Conservation (phyloP, 2,329 filamentous ascomycete genomes). For the Alternaria gansuensis region DNA sequence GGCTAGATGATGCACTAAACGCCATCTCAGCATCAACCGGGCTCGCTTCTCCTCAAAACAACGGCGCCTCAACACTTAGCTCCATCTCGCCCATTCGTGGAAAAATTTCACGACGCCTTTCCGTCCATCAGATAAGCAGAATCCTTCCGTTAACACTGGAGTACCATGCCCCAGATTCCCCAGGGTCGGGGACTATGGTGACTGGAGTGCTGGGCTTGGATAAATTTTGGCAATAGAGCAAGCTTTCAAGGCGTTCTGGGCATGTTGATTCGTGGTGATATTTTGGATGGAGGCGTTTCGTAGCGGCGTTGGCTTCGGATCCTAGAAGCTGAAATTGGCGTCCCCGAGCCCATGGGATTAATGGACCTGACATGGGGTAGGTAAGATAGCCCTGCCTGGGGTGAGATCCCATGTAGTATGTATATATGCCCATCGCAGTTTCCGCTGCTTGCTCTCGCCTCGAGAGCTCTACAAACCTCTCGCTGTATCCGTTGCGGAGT, state of each 20-base stretch:
- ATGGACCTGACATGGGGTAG: slow-evolving; percentile 22
- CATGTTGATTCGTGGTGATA: slow-evolving; percentile 47
- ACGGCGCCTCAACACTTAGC: slow-evolving; percentile 17
- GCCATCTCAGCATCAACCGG: slow-evolving; percentile 24
- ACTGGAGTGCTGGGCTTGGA: slow-evolving; percentile 10
- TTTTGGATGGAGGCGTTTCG: slow-evolving; percentile 22
- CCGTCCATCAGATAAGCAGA: slow-evolving; percentile 29
- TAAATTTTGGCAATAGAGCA: slow-evolving; percentile 28
- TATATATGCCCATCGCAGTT: slow-evolving; percentile 31
- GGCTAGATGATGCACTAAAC: slow-evolving; percentile 27
- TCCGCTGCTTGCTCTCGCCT: slow-evolving; percentile 19
- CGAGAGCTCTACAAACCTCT: slow-evolving; percentile 23
- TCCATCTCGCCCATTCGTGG: slow-evolving; percentile 39
- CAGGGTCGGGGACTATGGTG: slow-evolving; percentile 18
- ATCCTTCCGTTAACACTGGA: slow-evolving; percentile 21
- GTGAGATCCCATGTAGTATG: slow-evolving; percentile 29
- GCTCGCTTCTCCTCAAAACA: slow-evolving; percentile 18
- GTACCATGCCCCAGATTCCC: slow-evolving; percentile 41
- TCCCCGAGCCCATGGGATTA: slow-evolving; percentile 36
- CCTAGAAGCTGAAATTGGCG: slow-evolving; percentile 31
- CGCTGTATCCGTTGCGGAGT: slow-evolving; percentile 31
- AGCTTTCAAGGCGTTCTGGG: slow-evolving; percentile 33
- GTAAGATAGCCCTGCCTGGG: slow-evolving; percentile 21
- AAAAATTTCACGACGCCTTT: slow-evolving; percentile 28
- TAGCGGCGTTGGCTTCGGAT: slow-evolving; percentile 12